Base-by-base conservation (phyloP, 257 asterid genomes). In the Solanum chiquidenum region DNA sequence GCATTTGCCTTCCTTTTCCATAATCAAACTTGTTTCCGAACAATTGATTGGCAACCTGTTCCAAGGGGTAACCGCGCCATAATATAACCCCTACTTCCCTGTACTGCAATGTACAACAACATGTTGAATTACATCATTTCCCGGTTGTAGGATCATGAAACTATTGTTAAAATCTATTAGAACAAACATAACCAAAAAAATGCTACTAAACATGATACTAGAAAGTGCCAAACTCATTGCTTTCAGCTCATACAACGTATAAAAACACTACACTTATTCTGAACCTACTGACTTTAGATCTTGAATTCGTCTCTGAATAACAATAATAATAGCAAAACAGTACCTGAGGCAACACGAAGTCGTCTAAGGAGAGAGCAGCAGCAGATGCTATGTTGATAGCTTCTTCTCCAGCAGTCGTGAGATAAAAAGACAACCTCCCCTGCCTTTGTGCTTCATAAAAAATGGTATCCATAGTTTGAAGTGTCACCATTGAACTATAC, bases 1-100 rank as follows among this genome's bases (percentile, higher is more conserved):
- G 99, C 99, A 97, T 97, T 91, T 97, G 99, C 93, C 96, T 95
- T 60, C 99, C 99, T 92, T 96, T 97, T n/a, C 98, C 98, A 62
- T 75, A 60, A 87, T 94, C 98, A 68, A 89, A 88, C 86, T 92
- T 93, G 85, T 88, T 97, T 55, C 99, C 98, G 9, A 97, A 97
- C 58, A 90, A 92, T 76, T 97, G 99, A 92, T 92, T 89, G 33
- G 98, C 93, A 40, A 95, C 94, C 68, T 95, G 96, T 91, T 97
- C 92, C 23, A 97, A 73, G n/a, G 93, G 91, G 92, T 92, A 95
- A 20, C 98, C 98, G 0, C 98, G 98, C 99, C 99, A 97, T 85
- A 97, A 66, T 44, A 97, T 93, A 85, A 96, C 93, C 38, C 99
- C 99, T 3, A 95, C 94, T 90, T 97, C 99, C 23, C 99, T 93